A percentile compares a stretch with the other conserved stretches of the same genome.
Evolutionary conservation across 2,329 filamentous ascomycete genomes (phyloP).

Genomic region (Ceratocystis huliohia): DNA sequence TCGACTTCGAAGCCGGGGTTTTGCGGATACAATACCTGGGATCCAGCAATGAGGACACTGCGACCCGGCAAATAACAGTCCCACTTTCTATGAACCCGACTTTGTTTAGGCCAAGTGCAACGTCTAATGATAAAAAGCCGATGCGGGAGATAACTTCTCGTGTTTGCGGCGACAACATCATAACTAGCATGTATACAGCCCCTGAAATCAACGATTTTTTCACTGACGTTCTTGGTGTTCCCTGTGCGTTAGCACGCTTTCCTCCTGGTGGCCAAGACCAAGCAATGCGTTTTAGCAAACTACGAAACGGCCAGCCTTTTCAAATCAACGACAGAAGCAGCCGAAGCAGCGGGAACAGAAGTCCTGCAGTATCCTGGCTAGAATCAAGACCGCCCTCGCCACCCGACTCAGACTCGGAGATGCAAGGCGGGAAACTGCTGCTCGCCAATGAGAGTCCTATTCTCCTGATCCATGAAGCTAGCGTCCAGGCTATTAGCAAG

Average conservation of each 20-base stretch:
- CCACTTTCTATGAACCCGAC: constrained; percentile 57
- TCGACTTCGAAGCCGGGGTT: constrained; percentile 57
- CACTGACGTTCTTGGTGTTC: constrained; percentile 57
- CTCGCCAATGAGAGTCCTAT: constrained; percentile 93
- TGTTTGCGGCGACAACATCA: constrained; percentile 72
- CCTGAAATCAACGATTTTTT: constrained; percentile 62
- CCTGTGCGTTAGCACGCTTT: constrained; percentile 75
- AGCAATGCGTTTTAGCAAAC: constrained; percentile 55
- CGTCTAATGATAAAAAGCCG: background rate
- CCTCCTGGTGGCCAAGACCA: constrained; percentile 51
- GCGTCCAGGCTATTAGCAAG: constrained; percentile 56
- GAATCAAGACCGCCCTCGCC: constrained; percentile 36
- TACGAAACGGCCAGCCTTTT: constrained; percentile 16
- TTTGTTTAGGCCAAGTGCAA: constrained; percentile 33
- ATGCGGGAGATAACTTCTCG: constrained; percentile 35
- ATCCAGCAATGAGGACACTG: constrained; percentile 22
- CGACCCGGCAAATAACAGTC: constrained; percentile 33
- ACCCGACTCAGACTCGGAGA: constrained; percentile 44
- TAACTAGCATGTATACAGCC: constrained; percentile 57
- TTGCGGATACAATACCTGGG: constrained; percentile 48
- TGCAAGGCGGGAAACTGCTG: constrained; percentile 44
- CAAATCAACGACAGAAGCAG: constrained; percentile 24
- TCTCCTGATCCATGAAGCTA: constrained; percentile 66
- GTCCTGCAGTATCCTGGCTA: constrained; percentile 31
- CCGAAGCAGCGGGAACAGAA: background rate